Evolutionary conservation across 108 stramenopile genomes (phyloP).

Genomic region (Pseudonitzschia delicatissima): DNA sequence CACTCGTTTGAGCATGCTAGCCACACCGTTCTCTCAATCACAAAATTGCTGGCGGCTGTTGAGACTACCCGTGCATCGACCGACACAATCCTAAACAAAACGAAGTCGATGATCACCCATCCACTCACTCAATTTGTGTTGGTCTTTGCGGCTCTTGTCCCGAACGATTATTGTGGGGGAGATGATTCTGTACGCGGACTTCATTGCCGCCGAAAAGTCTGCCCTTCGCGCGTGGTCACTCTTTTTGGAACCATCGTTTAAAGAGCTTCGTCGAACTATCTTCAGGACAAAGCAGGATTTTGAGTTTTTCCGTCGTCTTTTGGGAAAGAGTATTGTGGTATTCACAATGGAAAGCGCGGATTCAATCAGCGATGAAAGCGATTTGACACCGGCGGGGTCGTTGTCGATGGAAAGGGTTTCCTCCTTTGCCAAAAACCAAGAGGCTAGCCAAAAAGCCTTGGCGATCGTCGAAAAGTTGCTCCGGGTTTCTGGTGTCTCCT

Average conservation of each 20-base stretch:
- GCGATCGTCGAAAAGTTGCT: constrained; percentile 26
- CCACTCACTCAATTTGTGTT: constrained; percentile 10
- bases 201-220: neutral
- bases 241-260: constrained; percentile 9
- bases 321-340: constrained; percentile 3
- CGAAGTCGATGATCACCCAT: constrained; percentile 11
- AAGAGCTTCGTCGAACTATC: constrained; percentile 4
- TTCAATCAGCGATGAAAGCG: neutral
- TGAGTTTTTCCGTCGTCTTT: constrained; percentile 4
- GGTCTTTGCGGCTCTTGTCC: constrained; percentile 6
- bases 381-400: neutral
- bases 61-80: neutral
- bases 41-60: neutral
- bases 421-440: neutral
- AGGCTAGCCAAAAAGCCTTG: constrained; percentile 19
- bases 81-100: neutral
- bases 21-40: neutral
- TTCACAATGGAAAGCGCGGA: neutral
- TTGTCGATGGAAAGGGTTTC: neutral
- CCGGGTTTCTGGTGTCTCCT: constrained; percentile 23
- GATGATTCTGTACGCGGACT: neutral
- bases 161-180: neutral
- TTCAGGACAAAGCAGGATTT: neutral
- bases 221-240: neutral
- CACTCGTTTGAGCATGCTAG: constrained; percentile 13